Percentiles rank a stretch among this genome's conserved stretches.
These are phyloP conservation scores for Uronychia setigera DNA, from an alignment of 73 alveolate genomes.

Conservation along the genomic window DNA sequence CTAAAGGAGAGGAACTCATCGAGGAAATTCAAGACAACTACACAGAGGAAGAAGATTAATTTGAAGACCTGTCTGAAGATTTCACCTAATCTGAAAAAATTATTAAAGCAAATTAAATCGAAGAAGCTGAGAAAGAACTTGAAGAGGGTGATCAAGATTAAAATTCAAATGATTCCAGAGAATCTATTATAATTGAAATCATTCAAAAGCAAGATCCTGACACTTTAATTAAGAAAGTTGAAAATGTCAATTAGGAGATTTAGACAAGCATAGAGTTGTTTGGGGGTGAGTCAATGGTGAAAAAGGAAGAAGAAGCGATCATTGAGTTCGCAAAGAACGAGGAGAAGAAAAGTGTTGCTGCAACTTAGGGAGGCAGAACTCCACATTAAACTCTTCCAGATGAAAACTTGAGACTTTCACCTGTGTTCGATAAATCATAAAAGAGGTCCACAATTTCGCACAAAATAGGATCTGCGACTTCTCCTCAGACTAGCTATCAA, in stretches of 20 bases:
- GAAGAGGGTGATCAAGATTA: background rate
- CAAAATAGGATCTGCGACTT: background rate
- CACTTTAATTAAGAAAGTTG: too few relatives aligned
- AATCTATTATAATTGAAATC: background rate
- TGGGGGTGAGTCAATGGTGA: background rate
- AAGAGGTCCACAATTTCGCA: background rate
- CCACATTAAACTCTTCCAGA: background rate
- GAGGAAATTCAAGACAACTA: background rate
- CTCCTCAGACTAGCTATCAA: too few relatives aligned
- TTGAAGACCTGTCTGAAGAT: background rate
- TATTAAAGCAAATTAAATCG: background rate
- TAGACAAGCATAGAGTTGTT: background rate
- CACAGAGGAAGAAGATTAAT: background rate
- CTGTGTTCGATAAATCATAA: background rate
- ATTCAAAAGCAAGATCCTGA: background rate
- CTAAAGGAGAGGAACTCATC: background rate
- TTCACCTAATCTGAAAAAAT: background rate
- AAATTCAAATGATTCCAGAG: background rate
- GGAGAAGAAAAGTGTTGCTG: background rate
- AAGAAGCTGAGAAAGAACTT: background rate
- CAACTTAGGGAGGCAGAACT: background rate
- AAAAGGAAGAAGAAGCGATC: background rate
- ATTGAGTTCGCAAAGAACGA: background rate
- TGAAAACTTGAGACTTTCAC: background rate
- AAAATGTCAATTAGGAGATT: background rate